Base-by-base conservation (phyloP, 2,329 filamentous ascomycete species). In the Diaporthe velutina region DNA sequence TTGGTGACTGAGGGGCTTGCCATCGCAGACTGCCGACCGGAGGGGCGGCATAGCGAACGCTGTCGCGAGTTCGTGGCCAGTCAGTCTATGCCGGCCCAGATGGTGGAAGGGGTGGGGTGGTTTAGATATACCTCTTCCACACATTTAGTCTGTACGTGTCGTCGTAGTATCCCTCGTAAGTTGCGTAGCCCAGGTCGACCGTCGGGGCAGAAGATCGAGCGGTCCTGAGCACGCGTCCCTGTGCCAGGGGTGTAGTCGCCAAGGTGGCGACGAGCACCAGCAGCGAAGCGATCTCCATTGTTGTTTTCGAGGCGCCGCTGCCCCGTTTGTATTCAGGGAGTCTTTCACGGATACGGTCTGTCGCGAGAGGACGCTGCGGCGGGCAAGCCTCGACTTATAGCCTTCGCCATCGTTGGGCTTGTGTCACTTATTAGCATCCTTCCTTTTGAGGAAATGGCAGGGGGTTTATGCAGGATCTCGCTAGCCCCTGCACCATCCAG, bases 21-120 rank as follows among this genome's bases (percentile, higher is more conserved):
- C 79, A 81, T 71, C 80, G 77, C 25, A 79, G 76, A 25, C 67
- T 70, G 57, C 79, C 80, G 48, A 78, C 76, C 22, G 80, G 80
- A 25, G 80, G 79, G 30, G 80, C 78, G 35, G 80, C 80, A 75
- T 81, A 81, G 22, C 80, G 79, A 60, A 81, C 74, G 72, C 80
- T 81, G 66, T 22, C 5, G 22, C 40, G 9, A 17, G 30, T 8
- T 45, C 15, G 25, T 50, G 25, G 70, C 64, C 70, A 71, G 61
- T n/a, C 52, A 64, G 33, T 25, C 15, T 54, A 40, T 28, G 30
- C 1, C 28, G n/a, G 30, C 45, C 42, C 42, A 8, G 19, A n/a
- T 22, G 8, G 12, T 6, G n/a, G n/a, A 2, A 67, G 9, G 40
- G 13, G 8, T 22, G 2, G 42, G 12, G 30, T 28, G 4, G 25